Evolutionary conservation across 1,139 yeast genomes (phyloP), one percentile per base, ranked within the genome.

Genomic region (Kluyveromyces sp.): DNA sequence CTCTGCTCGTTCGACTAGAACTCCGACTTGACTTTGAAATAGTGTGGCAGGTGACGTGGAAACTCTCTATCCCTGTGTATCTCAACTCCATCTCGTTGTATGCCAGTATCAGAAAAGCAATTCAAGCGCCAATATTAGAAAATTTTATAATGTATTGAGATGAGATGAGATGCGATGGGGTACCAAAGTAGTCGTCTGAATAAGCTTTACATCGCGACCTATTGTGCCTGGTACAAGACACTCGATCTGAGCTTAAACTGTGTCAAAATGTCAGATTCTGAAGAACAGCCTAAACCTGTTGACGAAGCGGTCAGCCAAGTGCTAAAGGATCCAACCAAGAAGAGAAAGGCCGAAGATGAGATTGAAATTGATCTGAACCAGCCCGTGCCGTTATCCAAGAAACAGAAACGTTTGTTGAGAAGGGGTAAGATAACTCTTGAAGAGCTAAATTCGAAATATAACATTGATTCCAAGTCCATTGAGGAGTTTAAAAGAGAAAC

Each of bases 371-470:
- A 88, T 58, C 70, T 92, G 46, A 69, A 73, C 25, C 84, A 80
- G 37, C 80, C 87, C 3, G 77, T 83, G 6, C 97, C 98, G 0
- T 70, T 89, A 42, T 88, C 96, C 15, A 88, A 86, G 65, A 92
- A 92, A 61, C 96, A 92, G 65, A 82, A 83, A 57, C 84, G 98
- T 68, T 70, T 83, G 54, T 68, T 85, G 55, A 89, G 94, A 64
- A 65, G 71, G 55, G 92, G 92, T 32, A 83, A 83, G 58, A 67
- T 80, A 44, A 75, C 82, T 42, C 55, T 77, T 39, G 80, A 75
- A 33, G 80, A 77, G 55, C 58, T 80, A 34, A 77, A 75, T 45
- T 67, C 68, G 45, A 75, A 78, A 55, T 61, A 53, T 37, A 59
- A 60, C 43, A 53, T 61, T 25, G 71, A 69, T 48, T 69, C 71